Evolutionary conservation across 1,139 yeast species (phyloP).

Genomic region (Nakaseomyces bracarensis): DNA sequence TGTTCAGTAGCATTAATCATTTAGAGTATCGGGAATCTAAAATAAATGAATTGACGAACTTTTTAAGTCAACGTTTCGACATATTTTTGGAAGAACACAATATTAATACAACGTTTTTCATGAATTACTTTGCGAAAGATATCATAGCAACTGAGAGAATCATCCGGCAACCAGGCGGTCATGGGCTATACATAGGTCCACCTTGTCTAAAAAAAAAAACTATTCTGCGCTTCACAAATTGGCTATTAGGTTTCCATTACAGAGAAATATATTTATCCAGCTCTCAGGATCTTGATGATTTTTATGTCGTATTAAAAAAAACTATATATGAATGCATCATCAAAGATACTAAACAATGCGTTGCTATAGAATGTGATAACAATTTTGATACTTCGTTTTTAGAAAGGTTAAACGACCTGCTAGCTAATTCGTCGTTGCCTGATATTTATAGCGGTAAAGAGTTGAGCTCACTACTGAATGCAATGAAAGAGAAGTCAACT

Average conservation of each 20-base stretch:
- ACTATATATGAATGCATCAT: conserved; percentile 45
- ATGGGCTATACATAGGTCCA: conserved; percentile 79
- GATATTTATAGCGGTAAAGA: conserved; percentile 83
- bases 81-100: conserved; percentile 73
- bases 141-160: conserved; percentile 75
- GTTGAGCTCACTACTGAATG: conserved; percentile 42
- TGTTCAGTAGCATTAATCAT: conserved; percentile 58
- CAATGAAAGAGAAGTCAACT: conserved; percentile 54
- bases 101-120: conserved; percentile 53
- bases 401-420: conserved; percentile 83
- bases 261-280: conserved; percentile 52
- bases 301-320: conserved; percentile 55
- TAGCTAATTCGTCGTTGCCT: conserved; percentile 90
- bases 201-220: conserved; percentile 80
- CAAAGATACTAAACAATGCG: conserved; percentile 57
- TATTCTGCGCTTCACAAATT: conserved; percentile 70
- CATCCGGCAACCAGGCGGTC: conserved; percentile 80
- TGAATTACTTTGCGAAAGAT: conserved; percentile 68
- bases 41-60: conserved; percentile 41
- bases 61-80: conserved; percentile 55
- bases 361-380: conserved; percentile 74
- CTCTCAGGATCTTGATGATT: conserved; percentile 50
- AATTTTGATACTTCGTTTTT: conserved; percentile 70
- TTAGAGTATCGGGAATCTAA: conserved; percentile 53
- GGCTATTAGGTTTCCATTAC: conserved; percentile 76